These are phyloP conservation scores for Amborella trichopoda DNA, from an alignment of 164 flowering plant genomes.

Conservation along the genomic window DNA sequence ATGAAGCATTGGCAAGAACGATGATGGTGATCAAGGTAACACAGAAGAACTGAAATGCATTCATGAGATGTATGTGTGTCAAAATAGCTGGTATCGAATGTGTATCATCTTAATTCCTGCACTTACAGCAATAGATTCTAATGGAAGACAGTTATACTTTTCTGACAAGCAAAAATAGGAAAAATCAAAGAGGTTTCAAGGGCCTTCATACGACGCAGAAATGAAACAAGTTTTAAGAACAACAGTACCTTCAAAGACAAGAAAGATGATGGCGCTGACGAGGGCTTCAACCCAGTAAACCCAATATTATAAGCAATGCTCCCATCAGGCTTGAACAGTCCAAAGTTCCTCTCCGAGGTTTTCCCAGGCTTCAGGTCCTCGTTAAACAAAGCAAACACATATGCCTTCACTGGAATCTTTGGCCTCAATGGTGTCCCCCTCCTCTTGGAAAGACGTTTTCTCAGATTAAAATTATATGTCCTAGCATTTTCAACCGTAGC, in stretches of 20 bases:
- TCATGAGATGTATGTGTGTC: too few species aligned
- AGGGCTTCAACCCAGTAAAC: constrained; percentile 49
- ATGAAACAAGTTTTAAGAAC: too few species aligned
- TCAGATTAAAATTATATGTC: constrained; percentile 49
- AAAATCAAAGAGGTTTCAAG: too few species aligned
- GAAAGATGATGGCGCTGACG: constrained; percentile 34
- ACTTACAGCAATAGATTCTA: too few species aligned
- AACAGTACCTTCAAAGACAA: constrained; percentile 34
- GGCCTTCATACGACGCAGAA: too few species aligned
- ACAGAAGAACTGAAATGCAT: too few species aligned
- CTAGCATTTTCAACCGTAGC: constrained; percentile 47
- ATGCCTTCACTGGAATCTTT: constrained; percentile 38
- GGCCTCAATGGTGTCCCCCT: constrained; percentile 82
- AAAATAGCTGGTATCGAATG: too few species aligned
- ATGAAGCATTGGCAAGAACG: too few species aligned
- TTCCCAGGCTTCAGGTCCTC: constrained; percentile 74
- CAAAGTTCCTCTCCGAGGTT: constrained; percentile 84
- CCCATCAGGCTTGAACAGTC: constrained; percentile 80
- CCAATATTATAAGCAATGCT: constrained; percentile 77
- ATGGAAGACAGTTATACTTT: too few species aligned
- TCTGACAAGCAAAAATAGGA: too few species aligned
- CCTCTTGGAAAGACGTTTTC: constrained; percentile 39
- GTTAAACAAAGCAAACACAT: constrained; percentile 70
- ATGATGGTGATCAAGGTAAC: too few species aligned
- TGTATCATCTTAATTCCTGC: too few species aligned